Base-by-base conservation (phyloP, 441 rosid genomes). In the Omphalea diandra region DNA sequence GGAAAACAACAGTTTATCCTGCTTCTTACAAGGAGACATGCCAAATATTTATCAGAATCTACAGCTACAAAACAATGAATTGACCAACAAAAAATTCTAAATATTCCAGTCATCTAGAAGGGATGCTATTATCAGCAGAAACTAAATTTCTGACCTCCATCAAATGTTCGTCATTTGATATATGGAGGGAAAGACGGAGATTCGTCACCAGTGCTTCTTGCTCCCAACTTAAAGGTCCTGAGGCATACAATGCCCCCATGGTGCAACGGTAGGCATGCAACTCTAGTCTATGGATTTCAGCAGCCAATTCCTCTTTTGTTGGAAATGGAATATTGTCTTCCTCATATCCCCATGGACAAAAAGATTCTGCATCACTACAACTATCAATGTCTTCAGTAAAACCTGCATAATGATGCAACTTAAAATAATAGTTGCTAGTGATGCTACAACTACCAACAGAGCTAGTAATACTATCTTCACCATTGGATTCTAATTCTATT, bases 391-490 rank as follows among this genome's bases (percentile, higher is more conserved):
- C 85, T 71, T 74, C 81, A 44, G 76, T 77, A 64, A 75, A 75
- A 57, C 66, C 76, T 80, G 54, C 69, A 68, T 40, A 67, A 67
- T 20, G 70, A 47, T 67, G 72, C 43, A 71, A 73, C 71, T 47
- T 77, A 74, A 44, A 47, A 60, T 67, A 73, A 76, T 78, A 75
- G 62, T 82, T 67, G 63, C 83, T 72, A 75, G 65, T 60, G 63
- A 70, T 79, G 73, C 93, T 89, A 82, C 96, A 91, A 74, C 97
- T 91, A 86, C 92, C 96, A 78, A 86, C 87, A 31, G 96, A 89
- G 75, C 88, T 80, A 63, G 79, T 68, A 70, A 74, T 81, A 55
- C 78, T 78, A 76, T 83, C 79, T 75, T 81, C 75, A 82, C 75
- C 80, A 78, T 70, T 77, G 38, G 76, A 69, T 54, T 75, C 83